Percentiles rank a stretch among this genome's conserved stretches.
Evolutionary conservation across 176 grass and related monocot species (phyloP).

Genomic region (Phragmites australis): DNA sequence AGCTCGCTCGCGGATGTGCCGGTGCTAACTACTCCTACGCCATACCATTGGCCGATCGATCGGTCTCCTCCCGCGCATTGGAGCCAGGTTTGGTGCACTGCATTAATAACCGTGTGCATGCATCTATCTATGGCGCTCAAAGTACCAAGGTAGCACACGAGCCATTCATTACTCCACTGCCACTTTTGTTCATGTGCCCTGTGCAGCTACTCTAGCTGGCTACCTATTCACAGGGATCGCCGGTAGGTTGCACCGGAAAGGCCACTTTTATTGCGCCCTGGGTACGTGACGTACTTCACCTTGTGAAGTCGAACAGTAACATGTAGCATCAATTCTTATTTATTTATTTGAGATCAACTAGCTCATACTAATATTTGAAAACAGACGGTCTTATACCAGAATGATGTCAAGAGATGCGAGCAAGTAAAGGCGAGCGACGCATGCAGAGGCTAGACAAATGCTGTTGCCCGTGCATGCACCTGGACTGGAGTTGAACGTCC

Average conservation of each 20-base stretch:
- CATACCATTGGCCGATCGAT: background rate
- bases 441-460: no score
- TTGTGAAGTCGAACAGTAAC: no score
- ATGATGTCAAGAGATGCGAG: no score
- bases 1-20: conserved; percentile 30
- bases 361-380: no score
- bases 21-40: background rate
- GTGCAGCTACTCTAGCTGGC: background rate
- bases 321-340: no score
- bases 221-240: conserved; percentile 33
- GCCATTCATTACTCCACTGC: conserved; percentile 26
- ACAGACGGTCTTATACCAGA: no score
- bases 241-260: conserved; percentile 40
- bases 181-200: conserved; percentile 43
- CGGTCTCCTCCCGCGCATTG: background rate
- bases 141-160: conserved; percentile 35
- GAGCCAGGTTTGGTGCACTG: background rate
- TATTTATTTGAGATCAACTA: no score
- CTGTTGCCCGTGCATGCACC: background rate
- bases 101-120: background rate
- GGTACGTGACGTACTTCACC: conserved; percentile 4
- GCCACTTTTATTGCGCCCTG: conserved; percentile 26
- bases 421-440: no score
- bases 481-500: background rate
- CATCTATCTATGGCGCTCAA: background rate